phyloP scores from a whole-genome alignment of 1,139 yeast genomes.

The Saccharomyces hybrid region DNA sequence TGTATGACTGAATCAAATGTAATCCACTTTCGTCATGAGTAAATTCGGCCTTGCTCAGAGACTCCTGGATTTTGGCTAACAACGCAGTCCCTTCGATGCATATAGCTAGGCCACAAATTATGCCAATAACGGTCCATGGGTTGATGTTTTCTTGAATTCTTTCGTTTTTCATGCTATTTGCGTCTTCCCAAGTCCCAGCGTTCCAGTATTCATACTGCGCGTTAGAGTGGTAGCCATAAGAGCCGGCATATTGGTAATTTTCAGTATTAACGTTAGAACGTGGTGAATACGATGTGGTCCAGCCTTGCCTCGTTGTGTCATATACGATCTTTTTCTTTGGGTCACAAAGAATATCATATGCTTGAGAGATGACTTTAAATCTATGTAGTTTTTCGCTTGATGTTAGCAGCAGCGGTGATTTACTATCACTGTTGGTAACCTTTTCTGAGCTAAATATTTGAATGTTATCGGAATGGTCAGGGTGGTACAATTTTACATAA shows the following conservation, averaged over 20 bases:
- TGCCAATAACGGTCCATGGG: constrained; percentile 21
- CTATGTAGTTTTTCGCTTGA: constrained; percentile 44
- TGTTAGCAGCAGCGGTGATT: constrained; percentile 20
- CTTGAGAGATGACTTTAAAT: constrained; percentile 63
- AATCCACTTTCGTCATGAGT: constrained; percentile 41
- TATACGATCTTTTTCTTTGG: constrained; percentile 41
- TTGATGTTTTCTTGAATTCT: constrained; percentile 21
- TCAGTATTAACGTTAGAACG: constrained; percentile 15
- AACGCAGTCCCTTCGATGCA: constrained; percentile 36
- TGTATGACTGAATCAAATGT: constrained; percentile 43
- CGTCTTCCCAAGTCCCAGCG: constrained; percentile 72
- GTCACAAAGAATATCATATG: constrained; percentile 63
- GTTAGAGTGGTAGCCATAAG: constrained; percentile 26
- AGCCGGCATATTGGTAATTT: constrained; percentile 12
- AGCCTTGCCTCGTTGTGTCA: constrained; percentile 39
- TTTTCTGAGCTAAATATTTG: constrained; percentile 33
- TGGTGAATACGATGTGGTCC: constrained; percentile 23
- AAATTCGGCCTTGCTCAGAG: constrained; percentile 22
- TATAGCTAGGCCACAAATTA: constrained; percentile 24
- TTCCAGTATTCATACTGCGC: constrained; percentile 41
- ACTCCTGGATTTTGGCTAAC: constrained; percentile 30
- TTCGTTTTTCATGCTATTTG: constrained; percentile 17
- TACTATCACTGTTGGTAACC: constrained; percentile 14
- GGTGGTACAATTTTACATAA: constrained; percentile 78
- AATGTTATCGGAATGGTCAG: constrained; percentile 40